These are phyloP conservation scores for Camillea tinctor DNA, from an alignment of 2,329 filamentous ascomycete species.

Conservation along the genomic window DNA sequence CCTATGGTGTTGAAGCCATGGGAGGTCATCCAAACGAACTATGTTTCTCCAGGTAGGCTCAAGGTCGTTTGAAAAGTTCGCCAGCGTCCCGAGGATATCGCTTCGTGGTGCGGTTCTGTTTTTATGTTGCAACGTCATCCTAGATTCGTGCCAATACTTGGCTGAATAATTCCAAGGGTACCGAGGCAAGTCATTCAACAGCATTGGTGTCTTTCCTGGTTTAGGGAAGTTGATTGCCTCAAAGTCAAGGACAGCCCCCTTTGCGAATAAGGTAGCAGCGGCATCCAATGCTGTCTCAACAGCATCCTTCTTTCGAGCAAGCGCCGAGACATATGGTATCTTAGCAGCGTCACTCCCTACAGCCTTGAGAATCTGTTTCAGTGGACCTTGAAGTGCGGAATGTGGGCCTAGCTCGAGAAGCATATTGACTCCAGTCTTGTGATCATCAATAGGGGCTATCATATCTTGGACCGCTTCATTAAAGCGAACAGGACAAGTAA, in stretches of 20 bases:
- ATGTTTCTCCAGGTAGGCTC: constrained; percentile 51
- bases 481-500: constrained; percentile 40
- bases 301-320: constrained; percentile 52
- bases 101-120: constrained; percentile 40
- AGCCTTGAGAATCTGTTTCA: constrained; percentile 49
- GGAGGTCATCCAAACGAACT: constrained; percentile 46
- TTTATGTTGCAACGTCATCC: constrained; percentile 42
- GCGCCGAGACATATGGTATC: constrained; percentile 43
- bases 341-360: constrained; percentile 42
- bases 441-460: constrained; percentile 36
- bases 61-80: constrained; percentile 42
- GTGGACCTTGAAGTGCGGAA: constrained; percentile 47
- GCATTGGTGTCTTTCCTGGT: constrained; percentile 31
- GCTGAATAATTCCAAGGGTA: constrained; percentile 49
- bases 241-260: constrained; percentile 44
- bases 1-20: constrained; percentile 58
- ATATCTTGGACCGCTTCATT: constrained; percentile 40
- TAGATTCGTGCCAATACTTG: constrained; percentile 48
- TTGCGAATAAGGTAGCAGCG: constrained; percentile 44
- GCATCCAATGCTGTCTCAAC: constrained; percentile 45
- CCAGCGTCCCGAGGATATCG: constrained; percentile 46
- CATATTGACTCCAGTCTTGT: constrained; percentile 40
- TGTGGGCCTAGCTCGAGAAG: constrained; percentile 52
- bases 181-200: constrained; percentile 44
- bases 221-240: constrained; percentile 46